Conservation (phyloP, 768 basidiomycete species). For the Boletus reticulatus region DNA sequence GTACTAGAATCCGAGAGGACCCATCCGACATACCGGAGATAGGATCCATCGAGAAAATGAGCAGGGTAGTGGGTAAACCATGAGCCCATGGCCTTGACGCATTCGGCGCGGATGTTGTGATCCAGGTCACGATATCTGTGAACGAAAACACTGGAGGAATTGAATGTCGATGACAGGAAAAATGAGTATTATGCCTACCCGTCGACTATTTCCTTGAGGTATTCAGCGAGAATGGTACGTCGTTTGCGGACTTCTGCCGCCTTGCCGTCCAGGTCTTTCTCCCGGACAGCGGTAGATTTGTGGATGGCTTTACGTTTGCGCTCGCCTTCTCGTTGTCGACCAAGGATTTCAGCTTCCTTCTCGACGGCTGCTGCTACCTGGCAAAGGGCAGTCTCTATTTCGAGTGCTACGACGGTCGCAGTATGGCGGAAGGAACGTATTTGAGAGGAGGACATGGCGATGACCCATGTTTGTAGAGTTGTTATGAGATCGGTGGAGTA, state of each 20-base stretch:
- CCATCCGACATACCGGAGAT: constrained; percentile 94
- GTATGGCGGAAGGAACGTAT: constrained; percentile 96
- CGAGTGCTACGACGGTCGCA: constrained; percentile 86
- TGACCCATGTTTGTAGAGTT: constrained; percentile 85
- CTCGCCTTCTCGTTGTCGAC: constrained; percentile 85
- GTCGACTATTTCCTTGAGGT: constrained; percentile 86
- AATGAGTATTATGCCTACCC: constrained; percentile 55
- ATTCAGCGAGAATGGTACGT: constrained; percentile 70
- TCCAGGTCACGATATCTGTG: constrained; percentile 96
- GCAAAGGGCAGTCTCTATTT: constrained; percentile 84
- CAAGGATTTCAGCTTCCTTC: constrained; percentile 81
- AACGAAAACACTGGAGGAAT: constrained; percentile 74
- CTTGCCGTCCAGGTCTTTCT: constrained; percentile 77
- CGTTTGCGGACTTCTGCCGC: constrained; percentile 73
- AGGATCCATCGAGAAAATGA: constrained; percentile 82
- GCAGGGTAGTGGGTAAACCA: constrained; percentile 91
- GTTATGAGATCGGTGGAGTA: constrained; percentile 79
- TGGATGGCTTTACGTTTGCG: constrained; percentile 68
- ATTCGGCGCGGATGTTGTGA: constrained; percentile 87
- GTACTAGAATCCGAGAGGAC: constrained; percentile 87
- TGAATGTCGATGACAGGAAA: neutral
- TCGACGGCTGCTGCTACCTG: constrained; percentile 83
- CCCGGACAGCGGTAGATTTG: constrained; percentile 46
- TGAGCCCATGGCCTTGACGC: constrained; percentile 80
- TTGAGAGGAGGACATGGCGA: constrained; percentile 92